These are phyloP conservation scores for Pleurostoma richardsiae DNA, from an alignment of 2,329 filamentous ascomycete genomes.

Conservation along the genomic window DNA sequence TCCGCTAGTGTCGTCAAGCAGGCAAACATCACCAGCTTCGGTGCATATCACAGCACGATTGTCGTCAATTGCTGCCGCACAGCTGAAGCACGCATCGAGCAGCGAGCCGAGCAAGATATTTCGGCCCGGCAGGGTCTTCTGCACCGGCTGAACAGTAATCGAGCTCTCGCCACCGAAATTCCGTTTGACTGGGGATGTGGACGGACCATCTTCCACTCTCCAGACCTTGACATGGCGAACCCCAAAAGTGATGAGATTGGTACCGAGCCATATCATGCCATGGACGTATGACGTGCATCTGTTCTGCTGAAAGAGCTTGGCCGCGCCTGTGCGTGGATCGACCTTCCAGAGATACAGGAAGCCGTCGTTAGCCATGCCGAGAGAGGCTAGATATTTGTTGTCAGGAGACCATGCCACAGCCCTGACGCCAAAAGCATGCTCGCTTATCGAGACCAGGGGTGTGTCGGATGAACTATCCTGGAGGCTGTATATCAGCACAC, in stretches of 20 bases:
- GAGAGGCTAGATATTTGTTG: constrained; percentile 78
- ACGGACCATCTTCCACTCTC: constrained; percentile 67
- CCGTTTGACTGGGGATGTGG: constrained; percentile 59
- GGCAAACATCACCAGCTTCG: constrained; percentile 83
- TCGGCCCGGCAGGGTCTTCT: constrained; percentile 74
- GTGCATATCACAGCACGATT: constrained; percentile 77
- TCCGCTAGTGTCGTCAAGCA: constrained; percentile 72
- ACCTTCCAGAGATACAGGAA: constrained; percentile 90
- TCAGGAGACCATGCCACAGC: constrained; percentile 87
- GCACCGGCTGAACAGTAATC: constrained; percentile 27
- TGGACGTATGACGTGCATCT: constrained; percentile 85
- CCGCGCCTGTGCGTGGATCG: constrained; percentile 73
- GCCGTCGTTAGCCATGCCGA: constrained; percentile 86
- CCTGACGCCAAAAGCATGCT: constrained; percentile 86
- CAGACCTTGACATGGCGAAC: constrained; percentile 92
- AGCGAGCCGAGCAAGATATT: constrained; percentile 82
- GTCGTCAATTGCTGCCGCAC: constrained; percentile 66
- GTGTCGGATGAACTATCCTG: constrained; percentile 74
- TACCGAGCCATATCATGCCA: constrained; percentile 88
- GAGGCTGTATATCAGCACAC: constrained; percentile 85
- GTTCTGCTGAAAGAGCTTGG: constrained; percentile 77
- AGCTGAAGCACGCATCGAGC: constrained; percentile 79
- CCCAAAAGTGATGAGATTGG: constrained; percentile 76
- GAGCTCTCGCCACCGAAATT: constrained; percentile 42
- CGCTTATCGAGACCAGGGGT: constrained; percentile 78